phyloP scores from a whole-genome alignment of 495 filamentous ascomycete species.

The Podospora appendiculata region DNA sequence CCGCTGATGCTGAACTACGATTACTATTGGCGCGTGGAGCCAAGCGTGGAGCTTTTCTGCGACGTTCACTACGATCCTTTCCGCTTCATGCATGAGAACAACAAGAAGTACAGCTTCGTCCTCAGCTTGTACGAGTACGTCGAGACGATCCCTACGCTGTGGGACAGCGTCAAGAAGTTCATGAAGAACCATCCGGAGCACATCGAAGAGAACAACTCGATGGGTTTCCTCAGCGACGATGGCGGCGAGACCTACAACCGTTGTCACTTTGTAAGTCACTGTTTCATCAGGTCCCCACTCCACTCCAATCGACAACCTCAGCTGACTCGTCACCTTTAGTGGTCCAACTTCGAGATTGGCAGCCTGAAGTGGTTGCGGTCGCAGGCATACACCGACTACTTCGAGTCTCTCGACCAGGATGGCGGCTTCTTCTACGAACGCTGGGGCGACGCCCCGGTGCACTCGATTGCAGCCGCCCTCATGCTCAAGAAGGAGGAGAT shows the following conservation, averaged over 20 bases:
- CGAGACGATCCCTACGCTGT: slow-evolving; percentile 92
- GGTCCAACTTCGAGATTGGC: slow-evolving; percentile 90
- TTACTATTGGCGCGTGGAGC: slow-evolving; percentile 91
- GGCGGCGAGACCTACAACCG: slow-evolving; percentile 86
- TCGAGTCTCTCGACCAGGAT: slow-evolving; percentile 68
- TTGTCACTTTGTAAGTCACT: slow-evolving; percentile 80
- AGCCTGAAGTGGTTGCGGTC: slow-evolving; percentile 79
- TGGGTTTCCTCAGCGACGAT: slow-evolving; percentile 88
- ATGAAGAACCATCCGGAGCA: slow-evolving; percentile 84
- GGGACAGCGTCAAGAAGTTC: slow-evolving; percentile 89
- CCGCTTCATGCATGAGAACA: slow-evolving; percentile 77
- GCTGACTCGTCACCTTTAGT: slow-evolving; percentile 40
- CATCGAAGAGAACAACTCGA: slow-evolving; percentile 72
- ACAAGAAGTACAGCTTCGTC: slow-evolving; percentile 87
- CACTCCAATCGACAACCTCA: neutral
- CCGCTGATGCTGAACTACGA: slow-evolving; percentile 76
- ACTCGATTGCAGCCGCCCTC: slow-evolving; percentile 86
- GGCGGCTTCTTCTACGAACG: slow-evolving; percentile 92
- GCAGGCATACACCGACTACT: slow-evolving; percentile 71
- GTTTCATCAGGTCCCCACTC: too few species aligned
- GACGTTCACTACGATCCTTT: slow-evolving; percentile 80
- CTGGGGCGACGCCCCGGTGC: slow-evolving; percentile 87
- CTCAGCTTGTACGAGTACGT: slow-evolving; percentile 89
- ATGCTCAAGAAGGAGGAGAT: slow-evolving; percentile 86
- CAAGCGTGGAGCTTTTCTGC: slow-evolving; percentile 80